Conservation (phyloP, 768 basidiomycete genomes). For the Trametes coccinea region DNA sequence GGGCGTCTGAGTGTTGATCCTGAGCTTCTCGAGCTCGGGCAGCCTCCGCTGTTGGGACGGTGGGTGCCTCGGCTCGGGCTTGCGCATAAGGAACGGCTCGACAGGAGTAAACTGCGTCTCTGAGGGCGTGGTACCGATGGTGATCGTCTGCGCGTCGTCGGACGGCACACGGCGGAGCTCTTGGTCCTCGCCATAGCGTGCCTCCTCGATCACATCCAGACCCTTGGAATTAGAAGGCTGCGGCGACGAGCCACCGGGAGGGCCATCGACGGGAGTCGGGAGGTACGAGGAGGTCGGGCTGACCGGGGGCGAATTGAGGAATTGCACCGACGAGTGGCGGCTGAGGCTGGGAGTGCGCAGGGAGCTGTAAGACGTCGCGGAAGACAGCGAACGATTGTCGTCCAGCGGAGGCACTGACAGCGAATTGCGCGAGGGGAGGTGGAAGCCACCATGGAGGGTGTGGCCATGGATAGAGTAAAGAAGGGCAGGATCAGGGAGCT, state of each 20-base stretch:
- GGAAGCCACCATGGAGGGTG: slow-evolving; percentile 29
- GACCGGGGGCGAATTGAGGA: slow-evolving; percentile 35
- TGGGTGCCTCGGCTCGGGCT: slow-evolving; percentile 6
- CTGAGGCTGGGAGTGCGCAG: slow-evolving; percentile 30
- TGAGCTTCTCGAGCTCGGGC: slow-evolving; percentile 11
- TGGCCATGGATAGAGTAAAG: slow-evolving; percentile 21
- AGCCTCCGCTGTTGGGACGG: neutral
- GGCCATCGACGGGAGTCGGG: slow-evolving; percentile 35
- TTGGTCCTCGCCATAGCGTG: slow-evolving; percentile 23
- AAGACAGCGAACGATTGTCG: slow-evolving; percentile 49
- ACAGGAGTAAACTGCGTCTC: neutral
- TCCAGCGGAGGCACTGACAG: slow-evolving; percentile 37
- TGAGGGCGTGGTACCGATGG: neutral
- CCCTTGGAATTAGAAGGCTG: slow-evolving; percentile 9
- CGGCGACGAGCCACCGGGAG: slow-evolving; percentile 15
- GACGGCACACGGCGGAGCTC: slow-evolving; percentile 10
- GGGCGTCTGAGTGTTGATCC: slow-evolving; percentile 4
- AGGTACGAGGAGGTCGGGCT: slow-evolving; percentile 33
- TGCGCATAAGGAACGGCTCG: slow-evolving; percentile 10
- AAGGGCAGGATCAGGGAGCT: slow-evolving; percentile 29
- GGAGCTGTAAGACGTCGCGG: slow-evolving; percentile 34
- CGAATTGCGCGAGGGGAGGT: slow-evolving; percentile 35
- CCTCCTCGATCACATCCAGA: slow-evolving; percentile 44
- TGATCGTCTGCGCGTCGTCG: slow-evolving; percentile 9
- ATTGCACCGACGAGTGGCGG: slow-evolving; percentile 33